Conservation (phyloP, 129 eudicot genomes). For the Pulicaria dysenterica region DNA sequence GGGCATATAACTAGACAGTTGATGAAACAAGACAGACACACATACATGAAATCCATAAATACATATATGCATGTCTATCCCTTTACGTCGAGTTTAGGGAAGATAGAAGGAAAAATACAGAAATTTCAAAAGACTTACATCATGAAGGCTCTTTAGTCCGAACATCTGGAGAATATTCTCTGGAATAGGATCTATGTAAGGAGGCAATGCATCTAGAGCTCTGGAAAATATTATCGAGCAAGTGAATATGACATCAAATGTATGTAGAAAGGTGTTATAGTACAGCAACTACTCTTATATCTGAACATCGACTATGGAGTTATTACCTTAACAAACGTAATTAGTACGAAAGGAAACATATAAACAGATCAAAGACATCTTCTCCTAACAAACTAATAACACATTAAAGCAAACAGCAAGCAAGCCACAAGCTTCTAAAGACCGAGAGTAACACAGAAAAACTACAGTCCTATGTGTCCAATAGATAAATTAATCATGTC, state of each 20-base stretch:
- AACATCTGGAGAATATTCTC: slow-evolving; percentile 60
- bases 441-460: no score
- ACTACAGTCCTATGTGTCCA: no score
- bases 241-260: slow-evolving; percentile 21
- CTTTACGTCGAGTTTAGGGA: no score
- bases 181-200: slow-evolving; percentile 80
- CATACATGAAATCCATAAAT: no score
- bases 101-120: not conserved
- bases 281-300: not conserved
- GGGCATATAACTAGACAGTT: no score
- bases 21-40: no score
- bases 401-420: not conserved
- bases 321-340: not conserved
- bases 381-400: not conserved
- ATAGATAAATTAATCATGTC: no score
- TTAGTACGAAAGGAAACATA: not conserved
- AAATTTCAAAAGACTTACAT: slow-evolving; percentile 56
- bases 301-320: not conserved
- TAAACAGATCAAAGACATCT: not conserved
- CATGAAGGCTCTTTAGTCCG: slow-evolving; percentile 62
- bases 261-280: slow-evolving; percentile 9
- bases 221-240: slow-evolving; percentile 46
- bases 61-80: no score
- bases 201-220: slow-evolving; percentile 61
- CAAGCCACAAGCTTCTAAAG: no score